Base-by-base conservation (phyloP, 2,329 filamentous ascomycete species). In the Paecilomyces fulvus region DNA sequence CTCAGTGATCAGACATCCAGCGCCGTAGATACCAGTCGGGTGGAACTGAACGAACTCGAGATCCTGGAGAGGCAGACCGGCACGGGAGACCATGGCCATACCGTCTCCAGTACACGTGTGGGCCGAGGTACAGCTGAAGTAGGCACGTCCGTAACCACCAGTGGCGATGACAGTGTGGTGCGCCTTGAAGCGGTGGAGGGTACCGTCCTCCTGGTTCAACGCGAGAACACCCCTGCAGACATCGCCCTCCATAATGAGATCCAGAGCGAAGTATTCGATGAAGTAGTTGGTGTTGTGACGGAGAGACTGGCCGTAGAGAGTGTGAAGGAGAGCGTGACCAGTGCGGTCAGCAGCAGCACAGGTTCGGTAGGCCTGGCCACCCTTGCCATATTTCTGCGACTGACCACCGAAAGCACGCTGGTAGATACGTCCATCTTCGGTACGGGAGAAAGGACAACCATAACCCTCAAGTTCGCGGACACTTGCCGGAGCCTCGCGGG, bases 41-140 rank as follows among this genome's bases (percentile, higher is more conserved):
- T 99, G 92, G 85, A 99, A 99, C 79, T 99, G 92, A 61, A 99
- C 94, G 77, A 99, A 99, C 76, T 99, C 94, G 62, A 97, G 83
- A 87, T 99, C 94, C 81, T 99, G 94, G 83, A 96, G 96, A 68
- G 94, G 92, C 46, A 99, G 87, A 75, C 94, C 94, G 60, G 94
- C 94, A 79, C 94, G 91, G 66, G 92, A 89, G 69, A 97, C 92
- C 94, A 99, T 97, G 65, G 94, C 94, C 90, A 96, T 96, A 74
- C 94, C 94, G 73, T 99, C 94, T 83, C 94, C 94, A 61, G 94
- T 99, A 77, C 92, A 96, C 62, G 94, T 97, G 79, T 99, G 94
- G 51, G 94, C 94, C 53, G 92, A 96, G 54, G 94, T 99, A 79
- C 92, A 97, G 75, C 86, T 91, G 84, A 97, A 97, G 84, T 96